Conservation (phyloP, 108 stramenopile genomes). For the Licmophora abbreviata region DNA sequence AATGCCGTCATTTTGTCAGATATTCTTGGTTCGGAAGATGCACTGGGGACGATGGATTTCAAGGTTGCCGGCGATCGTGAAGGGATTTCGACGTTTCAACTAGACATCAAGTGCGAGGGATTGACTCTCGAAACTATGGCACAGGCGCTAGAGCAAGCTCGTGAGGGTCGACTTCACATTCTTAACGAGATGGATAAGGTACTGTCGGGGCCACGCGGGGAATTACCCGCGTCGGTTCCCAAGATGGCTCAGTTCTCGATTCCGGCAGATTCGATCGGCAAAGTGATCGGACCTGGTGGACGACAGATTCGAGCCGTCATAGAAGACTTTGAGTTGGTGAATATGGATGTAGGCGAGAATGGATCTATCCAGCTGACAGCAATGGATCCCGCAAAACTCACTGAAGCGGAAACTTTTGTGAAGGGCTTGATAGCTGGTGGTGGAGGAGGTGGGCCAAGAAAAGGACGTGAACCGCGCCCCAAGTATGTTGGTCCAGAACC, state of each 20-base stretch:
- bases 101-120: constrained; percentile 44
- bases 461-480: constrained; percentile 29
- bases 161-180: constrained; percentile 45
- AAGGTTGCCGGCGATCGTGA: constrained; percentile 79
- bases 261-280: constrained; percentile 37
- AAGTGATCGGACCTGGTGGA: constrained; percentile 64
- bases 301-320: constrained; percentile 47
- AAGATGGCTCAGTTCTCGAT: constrained; percentile 37
- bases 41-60: constrained; percentile 89
- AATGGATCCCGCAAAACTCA: constrained; percentile 30
- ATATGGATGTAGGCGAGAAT: constrained; percentile 58
- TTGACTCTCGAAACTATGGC: constrained; percentile 36
- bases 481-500: constrained; percentile 68
- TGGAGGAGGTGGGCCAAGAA: constrained; percentile 16
- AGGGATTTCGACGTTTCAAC: constrained; percentile 82
- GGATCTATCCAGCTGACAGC: constrained; percentile 56
- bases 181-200: constrained; percentile 54
- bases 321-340: constrained; percentile 46
- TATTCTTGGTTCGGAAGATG: constrained; percentile 82
- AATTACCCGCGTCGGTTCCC: constrained; percentile 14
- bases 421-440: constrained; percentile 61
- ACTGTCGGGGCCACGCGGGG: constrained; percentile 6
- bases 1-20: constrained; percentile 57
- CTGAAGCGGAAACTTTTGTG: constrained; percentile 44
- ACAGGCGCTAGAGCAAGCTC: constrained; percentile 59